Evolutionary conservation across 2,329 filamentous ascomycete genomes (phyloP).

Genomic region (Aureobasidium sp.): DNA sequence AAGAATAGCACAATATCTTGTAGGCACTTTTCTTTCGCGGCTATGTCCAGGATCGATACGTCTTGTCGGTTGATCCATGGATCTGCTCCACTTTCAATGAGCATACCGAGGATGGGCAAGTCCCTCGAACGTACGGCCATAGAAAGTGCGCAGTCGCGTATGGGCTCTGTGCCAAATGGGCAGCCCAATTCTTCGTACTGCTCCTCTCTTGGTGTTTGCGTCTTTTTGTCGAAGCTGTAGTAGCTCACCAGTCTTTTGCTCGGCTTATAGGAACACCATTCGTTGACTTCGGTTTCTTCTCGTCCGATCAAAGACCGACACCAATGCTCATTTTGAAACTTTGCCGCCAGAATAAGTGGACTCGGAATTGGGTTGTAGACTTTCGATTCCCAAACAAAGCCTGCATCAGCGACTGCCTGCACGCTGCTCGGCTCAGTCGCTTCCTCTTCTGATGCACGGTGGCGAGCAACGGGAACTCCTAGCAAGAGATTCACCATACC

Average conservation of each 20-base stretch:
- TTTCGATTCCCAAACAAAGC: neutral
- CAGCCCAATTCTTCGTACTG: conserved; percentile 7
- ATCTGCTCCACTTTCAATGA: conserved; percentile 8
- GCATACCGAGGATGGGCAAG: neutral
- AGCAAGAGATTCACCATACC: conserved; percentile 1
- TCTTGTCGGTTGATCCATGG: conserved; percentile 11
- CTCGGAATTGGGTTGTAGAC: conserved; percentile 7
- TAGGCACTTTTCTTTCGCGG: neutral
- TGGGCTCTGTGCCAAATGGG: neutral
- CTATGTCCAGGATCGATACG: neutral
- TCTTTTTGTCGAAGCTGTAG: neutral
- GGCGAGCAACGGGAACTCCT: neutral
- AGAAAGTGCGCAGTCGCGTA: conserved; percentile 5
- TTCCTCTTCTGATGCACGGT: neutral
- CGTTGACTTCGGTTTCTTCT: neutral
- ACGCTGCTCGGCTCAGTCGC: neutral
- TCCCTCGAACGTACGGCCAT: neutral
- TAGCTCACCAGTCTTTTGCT: conserved; percentile 7
- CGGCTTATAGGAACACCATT: conserved; percentile 8
- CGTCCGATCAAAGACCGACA: neutral
- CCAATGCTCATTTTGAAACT: conserved; percentile 2
- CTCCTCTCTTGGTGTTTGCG: conserved; percentile 5
- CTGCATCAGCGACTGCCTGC: neutral
- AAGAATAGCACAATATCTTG: neutral
- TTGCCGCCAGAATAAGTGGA: conserved; percentile 8